Evolutionary conservation across 305 asterid genomes (phyloP).

Genomic region (Andrographis paniculata): DNA sequence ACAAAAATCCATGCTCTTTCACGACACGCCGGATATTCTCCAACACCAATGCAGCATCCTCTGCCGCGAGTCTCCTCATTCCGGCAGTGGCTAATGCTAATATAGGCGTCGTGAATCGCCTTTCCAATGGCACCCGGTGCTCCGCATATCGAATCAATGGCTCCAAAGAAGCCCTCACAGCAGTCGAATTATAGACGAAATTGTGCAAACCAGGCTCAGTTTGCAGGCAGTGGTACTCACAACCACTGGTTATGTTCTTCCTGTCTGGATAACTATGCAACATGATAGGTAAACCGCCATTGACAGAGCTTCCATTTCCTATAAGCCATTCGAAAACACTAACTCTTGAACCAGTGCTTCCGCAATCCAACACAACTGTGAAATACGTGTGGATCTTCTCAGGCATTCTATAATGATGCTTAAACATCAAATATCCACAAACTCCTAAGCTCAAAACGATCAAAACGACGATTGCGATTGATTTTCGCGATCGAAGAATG

Average conservation of each 20-base stretch:
- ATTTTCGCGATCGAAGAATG: conserved; percentile 26
- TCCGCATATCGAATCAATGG: conserved; percentile 68
- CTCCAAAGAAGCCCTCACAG: conserved; percentile 45
- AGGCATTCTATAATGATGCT: conserved; percentile 11
- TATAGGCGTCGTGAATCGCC: conserved; percentile 43
- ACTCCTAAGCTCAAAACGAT: conserved; percentile 24
- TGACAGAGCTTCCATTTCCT: conserved; percentile 19
- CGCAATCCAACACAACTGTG: conserved; percentile 76
- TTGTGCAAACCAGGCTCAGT: conserved; percentile 70
- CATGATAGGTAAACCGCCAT: conserved; percentile 43
- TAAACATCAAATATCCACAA: conserved; percentile 22
- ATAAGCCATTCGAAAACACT: conserved; percentile 56
- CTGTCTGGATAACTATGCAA: conserved; percentile 46
- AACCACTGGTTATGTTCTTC: conserved; percentile 35
- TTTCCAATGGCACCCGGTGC: conserved; percentile 45
- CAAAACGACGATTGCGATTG: conserved; percentile 18
- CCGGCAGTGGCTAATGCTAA: conserved; percentile 79
- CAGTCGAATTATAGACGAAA: conserved; percentile 41
- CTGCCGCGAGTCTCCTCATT: conserved; percentile 50
- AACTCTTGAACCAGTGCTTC: conserved; percentile 79
- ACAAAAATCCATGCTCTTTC: conserved; percentile 41
- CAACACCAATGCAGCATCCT: conserved; percentile 34
- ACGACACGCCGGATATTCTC: conserved; percentile 37
- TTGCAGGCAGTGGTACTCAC: conserved; percentile 74
- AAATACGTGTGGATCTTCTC: conserved; percentile 30